Conservation (phyloP, 1,139 yeast species). For the Magnusiomyces suaveolens region DNA sequence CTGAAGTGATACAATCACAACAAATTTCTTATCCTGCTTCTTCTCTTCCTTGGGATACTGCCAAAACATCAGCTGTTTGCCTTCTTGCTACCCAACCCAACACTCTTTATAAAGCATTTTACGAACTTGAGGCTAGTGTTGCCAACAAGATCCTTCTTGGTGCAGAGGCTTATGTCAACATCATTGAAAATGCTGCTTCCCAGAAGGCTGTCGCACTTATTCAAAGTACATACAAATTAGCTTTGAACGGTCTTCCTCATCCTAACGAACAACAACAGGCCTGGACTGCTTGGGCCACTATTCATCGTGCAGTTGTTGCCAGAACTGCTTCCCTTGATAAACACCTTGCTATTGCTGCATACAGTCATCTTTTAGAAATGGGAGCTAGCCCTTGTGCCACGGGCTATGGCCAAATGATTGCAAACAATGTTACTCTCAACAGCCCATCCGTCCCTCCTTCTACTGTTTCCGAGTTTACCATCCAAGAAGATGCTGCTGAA, state of each 20-base stretch:
- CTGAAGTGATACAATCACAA: not conserved
- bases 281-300: conserved; percentile 25
- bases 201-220: conserved; percentile 11
- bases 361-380: conserved; percentile 25
- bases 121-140: conserved; percentile 18
- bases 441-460: conserved; percentile 8
- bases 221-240: conserved; percentile 17
- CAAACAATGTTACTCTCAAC: conserved; percentile 13
- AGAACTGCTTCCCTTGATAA: conserved; percentile 22
- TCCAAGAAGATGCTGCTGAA: conserved; percentile 30
- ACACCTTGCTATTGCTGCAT: conserved; percentile 24
- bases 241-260: conserved; percentile 22
- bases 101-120: conserved; percentile 19
- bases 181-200: conserved; percentile 21
- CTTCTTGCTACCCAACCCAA: conserved; percentile 19
- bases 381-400: conserved; percentile 33
- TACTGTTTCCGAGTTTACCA: conserved; percentile 16
- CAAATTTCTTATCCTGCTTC: not conserved
- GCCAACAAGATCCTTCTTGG: conserved; percentile 17
- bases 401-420: conserved; percentile 32
- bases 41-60: not conserved
- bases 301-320: conserved; percentile 23
- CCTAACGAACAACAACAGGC: conserved; percentile 23
- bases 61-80: conserved; percentile 15
- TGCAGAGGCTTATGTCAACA: conserved; percentile 20